Conservation (phyloP, 129 eudicot species). For the Rutidosis leptorrhynchoides region DNA sequence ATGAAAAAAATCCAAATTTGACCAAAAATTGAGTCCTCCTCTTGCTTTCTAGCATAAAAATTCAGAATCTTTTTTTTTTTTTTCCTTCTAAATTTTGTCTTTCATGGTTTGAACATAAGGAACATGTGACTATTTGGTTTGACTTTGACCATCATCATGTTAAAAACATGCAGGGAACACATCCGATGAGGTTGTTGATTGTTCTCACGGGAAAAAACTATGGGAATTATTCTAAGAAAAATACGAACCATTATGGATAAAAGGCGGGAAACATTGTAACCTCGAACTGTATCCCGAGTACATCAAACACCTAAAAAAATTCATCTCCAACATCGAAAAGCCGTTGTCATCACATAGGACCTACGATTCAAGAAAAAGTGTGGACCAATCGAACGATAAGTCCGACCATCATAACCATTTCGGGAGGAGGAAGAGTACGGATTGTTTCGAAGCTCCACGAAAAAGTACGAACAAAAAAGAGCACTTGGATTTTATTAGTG, state of each 20-base stretch:
- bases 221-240: slow-evolving; percentile 73
- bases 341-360: slow-evolving; percentile 47
- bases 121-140: slow-evolving; percentile 10
- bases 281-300: slow-evolving; percentile 77
- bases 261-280: slow-evolving; percentile 85
- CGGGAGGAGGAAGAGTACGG: slow-evolving; percentile 53
- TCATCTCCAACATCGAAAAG: slow-evolving; percentile 59
- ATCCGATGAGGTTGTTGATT: slow-evolving; percentile 79
- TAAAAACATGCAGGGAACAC: slow-evolving; percentile 55
- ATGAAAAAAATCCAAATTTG: slow-evolving; percentile 14
- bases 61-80: neutral
- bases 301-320: slow-evolving; percentile 72
- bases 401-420: no score
- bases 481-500: slow-evolving; percentile 35
- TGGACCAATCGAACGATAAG: slow-evolving; percentile 53
- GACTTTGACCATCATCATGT: slow-evolving; percentile 10
- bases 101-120: neutral
- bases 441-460: slow-evolving; percentile 55
- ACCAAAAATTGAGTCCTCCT: slow-evolving; percentile 8
- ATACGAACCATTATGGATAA: slow-evolving; percentile 84
- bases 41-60: neutral
- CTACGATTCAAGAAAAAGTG: slow-evolving; percentile 49
- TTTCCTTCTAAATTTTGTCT: neutral
- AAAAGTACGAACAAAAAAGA: slow-evolving; percentile 66
- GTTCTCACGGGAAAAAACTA: slow-evolving; percentile 76